Evolutionary conservation across 495 filamentous ascomycete species (phyloP), one percentile per base, ranked within the genome.

Genomic region (Aspergillus hancockii): DNA sequence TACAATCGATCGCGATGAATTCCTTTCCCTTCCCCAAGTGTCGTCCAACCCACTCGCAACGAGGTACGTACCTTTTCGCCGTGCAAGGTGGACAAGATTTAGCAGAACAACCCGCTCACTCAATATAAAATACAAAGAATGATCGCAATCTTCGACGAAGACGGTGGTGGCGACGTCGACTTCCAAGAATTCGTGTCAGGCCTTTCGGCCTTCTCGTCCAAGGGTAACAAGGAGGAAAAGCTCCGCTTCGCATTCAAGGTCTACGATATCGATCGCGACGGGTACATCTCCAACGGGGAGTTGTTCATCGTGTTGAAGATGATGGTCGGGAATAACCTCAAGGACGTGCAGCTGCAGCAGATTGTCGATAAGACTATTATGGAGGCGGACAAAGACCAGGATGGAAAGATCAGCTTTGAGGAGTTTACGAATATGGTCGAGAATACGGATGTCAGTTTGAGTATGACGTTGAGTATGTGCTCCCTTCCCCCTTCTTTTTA

Each of bases 281-380:
- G 95, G 6, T 99, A 90, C 75, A 99, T 99, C 66, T 94, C 90
- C 78, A 99, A 99, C 75, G 94, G 94, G 60, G 94, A 99, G 79
- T 81, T 99, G 45, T 99, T 98, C 73, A 97, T 99, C 69, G 94
- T 99, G 67, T 81, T 99, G 63, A 99, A 99, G 87, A 99, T 99
- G 94, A 99, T 99, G 94, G 94, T 99, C 61, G 94, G 94, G 47
- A 97, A 92, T 78, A 99, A 99, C 77, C 77, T 99, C 69, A 99
- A 99, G 84, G 95, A 99, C 71, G 88, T 96, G 76, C 94, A 99
- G 77, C 78, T 99, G 75, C 94, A 99, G 76, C 94, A 83, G 73
- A 83, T 83, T 51, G 94, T 99, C 60, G 94, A 99, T 78, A 99
- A 99, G 85, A 99, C 94, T 53, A 99, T 99, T 70, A 98, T 98